A percentile compares a stretch with the other conserved stretches of the same genome.
Conservation (phyloP, 208 protist genomes). For the Plasmodiophora brassicae region DNA sequence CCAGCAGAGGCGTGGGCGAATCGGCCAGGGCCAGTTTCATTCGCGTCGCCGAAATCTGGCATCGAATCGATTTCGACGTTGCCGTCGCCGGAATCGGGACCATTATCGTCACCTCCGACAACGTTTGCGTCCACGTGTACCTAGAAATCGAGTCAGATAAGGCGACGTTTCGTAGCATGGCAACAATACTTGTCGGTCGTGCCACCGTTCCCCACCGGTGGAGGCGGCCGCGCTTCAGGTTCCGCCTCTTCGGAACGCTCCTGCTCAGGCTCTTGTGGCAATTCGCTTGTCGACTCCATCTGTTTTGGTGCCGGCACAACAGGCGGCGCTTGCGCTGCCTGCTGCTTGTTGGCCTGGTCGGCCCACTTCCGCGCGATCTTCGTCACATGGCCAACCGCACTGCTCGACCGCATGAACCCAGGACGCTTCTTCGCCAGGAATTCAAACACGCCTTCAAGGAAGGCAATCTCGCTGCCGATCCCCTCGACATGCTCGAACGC, state of each 20-base stretch:
- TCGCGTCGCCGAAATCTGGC: not conserved
- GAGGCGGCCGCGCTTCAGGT: not conserved
- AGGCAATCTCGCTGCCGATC: not conserved
- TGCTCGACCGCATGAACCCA: not conserved
- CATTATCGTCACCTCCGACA: slow-evolving; percentile 45
- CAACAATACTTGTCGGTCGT: slow-evolving; percentile 32
- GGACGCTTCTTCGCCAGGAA: not conserved
- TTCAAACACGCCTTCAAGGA: not conserved
- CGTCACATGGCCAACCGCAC: not conserved
- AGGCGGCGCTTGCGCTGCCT: not conserved
- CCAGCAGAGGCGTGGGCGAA: not conserved
- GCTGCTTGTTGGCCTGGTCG: not conserved
- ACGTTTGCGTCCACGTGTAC: slow-evolving; percentile 56
- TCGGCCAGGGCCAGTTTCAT: not conserved
- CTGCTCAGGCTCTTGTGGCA: not conserved
- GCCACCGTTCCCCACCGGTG: slow-evolving; percentile 39
- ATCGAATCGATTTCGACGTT: slow-evolving; percentile 35
- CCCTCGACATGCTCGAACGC: not conserved
- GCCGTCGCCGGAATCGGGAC: slow-evolving; percentile 47
- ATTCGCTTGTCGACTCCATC: not conserved
- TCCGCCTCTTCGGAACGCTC: not conserved
- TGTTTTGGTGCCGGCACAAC: not conserved
- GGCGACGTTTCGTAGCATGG: not conserved
- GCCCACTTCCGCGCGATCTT: not conserved
- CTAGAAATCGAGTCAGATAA: not conserved